Conservation (phyloP, 257 asterid genomes). For the Forsythia viridissima region DNA sequence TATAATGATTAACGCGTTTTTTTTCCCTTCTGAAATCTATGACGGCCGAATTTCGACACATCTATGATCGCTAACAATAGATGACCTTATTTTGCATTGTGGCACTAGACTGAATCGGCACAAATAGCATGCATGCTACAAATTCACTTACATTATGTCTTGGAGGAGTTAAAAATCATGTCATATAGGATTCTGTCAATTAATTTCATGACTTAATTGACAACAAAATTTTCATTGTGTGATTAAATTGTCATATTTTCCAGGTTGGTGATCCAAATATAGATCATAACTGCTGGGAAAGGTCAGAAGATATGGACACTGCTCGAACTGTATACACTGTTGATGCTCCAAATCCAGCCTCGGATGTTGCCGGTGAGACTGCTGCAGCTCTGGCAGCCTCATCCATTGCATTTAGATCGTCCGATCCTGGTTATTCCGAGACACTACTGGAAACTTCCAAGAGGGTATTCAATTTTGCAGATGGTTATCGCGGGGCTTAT, state of each 20-base stretch:
- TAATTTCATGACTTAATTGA: too few species aligned
- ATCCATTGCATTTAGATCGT: constrained; percentile 69
- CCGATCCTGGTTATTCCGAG: constrained; percentile 77
- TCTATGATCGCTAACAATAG: too few species aligned
- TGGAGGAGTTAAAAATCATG: too few species aligned
- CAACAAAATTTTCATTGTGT: too few species aligned
- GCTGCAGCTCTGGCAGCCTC: constrained; percentile 97
- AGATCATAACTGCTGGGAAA: constrained; percentile 95
- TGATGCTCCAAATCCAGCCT: constrained; percentile 92
- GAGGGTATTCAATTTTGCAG: constrained; percentile 74
- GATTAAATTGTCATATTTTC: neutral
- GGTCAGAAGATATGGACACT: constrained; percentile 99
- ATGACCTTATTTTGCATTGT: too few species aligned
- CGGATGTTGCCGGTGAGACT: constrained; percentile 92
- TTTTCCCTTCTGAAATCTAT: too few species aligned
- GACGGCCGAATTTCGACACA: too few species aligned
- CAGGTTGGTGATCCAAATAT: constrained; percentile 91
- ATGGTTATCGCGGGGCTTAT: constrained; percentile 78
- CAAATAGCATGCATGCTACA: neutral
- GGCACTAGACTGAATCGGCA: neutral
- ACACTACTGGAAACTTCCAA: constrained; percentile 63
- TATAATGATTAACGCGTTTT: too few species aligned
- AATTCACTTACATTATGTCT: too few species aligned
- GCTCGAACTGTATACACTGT: constrained; percentile 77
- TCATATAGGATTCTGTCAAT: too few species aligned